Percentiles rank a stretch among this genome's conserved stretches.
These are phyloP conservation scores for Salix purpurea DNA, from an alignment of 345 rosid species.

Conservation along the genomic window DNA sequence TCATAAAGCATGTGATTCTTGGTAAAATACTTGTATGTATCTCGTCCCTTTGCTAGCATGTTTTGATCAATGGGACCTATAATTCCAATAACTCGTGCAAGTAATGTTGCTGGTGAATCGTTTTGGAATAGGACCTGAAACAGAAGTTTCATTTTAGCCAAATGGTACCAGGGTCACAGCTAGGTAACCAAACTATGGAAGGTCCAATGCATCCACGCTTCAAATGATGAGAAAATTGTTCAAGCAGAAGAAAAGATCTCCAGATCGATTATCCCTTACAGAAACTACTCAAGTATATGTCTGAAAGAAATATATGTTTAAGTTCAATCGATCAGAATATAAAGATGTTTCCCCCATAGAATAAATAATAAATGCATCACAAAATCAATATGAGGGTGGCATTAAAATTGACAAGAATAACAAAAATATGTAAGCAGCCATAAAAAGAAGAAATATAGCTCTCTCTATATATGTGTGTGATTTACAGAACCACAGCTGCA, in stretches of 20 bases:
- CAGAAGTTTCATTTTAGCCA: slow-evolving; percentile 10
- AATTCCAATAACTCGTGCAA: slow-evolving; percentile 89
- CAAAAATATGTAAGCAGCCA: neutral
- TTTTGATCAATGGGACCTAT: slow-evolving; percentile 66
- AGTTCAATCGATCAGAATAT: neutral
- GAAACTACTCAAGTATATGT: neutral
- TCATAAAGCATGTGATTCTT: slow-evolving; percentile 94
- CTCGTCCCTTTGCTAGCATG: slow-evolving; percentile 92
- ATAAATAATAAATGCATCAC: neutral
- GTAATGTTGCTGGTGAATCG: slow-evolving; percentile 93
- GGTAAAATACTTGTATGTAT: slow-evolving; percentile 84
- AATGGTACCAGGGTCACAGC: neutral
- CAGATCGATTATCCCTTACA: neutral
- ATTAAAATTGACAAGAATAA: neutral
- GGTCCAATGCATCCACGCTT: neutral
- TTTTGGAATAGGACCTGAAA: slow-evolving; percentile 93
- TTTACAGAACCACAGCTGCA: neutral
- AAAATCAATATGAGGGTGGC: neutral
- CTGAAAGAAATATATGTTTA: neutral
- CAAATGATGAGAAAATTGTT: neutral
- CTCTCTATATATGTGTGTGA: neutral
- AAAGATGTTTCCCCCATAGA: neutral
- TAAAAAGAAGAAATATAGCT: neutral
- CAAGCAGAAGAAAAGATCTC: neutral
- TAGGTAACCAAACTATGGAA: neutral